A percentile compares a stretch with the other conserved stretches of the same genome.
phyloP scores from a whole-genome alignment of 257 asterid genomes.

The Gynochthodes officinalis region DNA sequence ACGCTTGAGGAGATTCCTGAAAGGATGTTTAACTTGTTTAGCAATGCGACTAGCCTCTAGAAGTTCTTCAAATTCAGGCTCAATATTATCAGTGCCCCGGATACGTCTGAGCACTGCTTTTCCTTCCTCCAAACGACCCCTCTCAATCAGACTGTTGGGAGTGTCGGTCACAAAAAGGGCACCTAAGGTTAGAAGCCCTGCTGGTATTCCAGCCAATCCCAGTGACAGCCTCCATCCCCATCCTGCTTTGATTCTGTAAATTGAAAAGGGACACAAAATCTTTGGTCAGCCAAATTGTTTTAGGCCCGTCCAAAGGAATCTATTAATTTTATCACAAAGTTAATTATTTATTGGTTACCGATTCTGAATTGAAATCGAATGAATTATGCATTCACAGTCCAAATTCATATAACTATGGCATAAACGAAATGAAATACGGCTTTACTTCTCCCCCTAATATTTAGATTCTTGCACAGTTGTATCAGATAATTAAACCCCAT shows the following conservation, averaged over 20 bases:
- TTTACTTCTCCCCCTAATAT: too few species aligned
- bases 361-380: too few species aligned
- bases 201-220: slow-evolving; percentile 88
- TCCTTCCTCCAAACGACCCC: slow-evolving; percentile 73
- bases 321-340: too few species aligned
- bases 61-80: slow-evolving; percentile 76
- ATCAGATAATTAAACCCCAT: too few species aligned
- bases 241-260: slow-evolving; percentile 60
- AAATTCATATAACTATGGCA: too few species aligned
- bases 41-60: slow-evolving; percentile 83
- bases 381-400: too few species aligned
- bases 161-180: slow-evolving; percentile 73
- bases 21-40: slow-evolving; percentile 79
- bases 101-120: slow-evolving; percentile 61
- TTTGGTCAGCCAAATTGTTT: background rate
- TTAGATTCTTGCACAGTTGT: too few species aligned
- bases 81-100: slow-evolving; percentile 73
- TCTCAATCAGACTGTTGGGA: slow-evolving; percentile 81
- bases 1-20: slow-evolving; percentile 72
- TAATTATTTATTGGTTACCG: too few species aligned
- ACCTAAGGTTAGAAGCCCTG: slow-evolving; percentile 65
- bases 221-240: slow-evolving; percentile 91
- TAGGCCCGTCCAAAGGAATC: too few species aligned
- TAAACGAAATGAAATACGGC: too few species aligned
- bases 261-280: background rate